Evolutionary conservation across 1,284 basidiomycete genomes (phyloP).

Genomic region (Xerocomus minutiporus): DNA sequence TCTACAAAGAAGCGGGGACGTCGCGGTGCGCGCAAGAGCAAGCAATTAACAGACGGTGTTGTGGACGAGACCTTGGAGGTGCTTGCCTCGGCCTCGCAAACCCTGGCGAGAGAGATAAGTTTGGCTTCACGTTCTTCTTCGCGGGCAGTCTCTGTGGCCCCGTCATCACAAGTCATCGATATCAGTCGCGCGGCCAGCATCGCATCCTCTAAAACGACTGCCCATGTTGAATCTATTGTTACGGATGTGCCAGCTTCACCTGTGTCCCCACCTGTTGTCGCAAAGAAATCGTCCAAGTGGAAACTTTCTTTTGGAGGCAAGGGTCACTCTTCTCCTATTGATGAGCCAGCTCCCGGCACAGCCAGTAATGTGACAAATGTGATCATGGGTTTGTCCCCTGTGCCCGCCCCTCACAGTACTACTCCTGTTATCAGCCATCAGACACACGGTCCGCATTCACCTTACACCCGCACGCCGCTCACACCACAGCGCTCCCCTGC

Average conservation of each 20-base stretch:
- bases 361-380: conserved; percentile 66
- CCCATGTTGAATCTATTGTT: conserved; percentile 7
- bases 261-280: conserved; percentile 13
- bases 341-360: conserved; percentile 45
- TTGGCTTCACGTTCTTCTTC: conserved; percentile 40
- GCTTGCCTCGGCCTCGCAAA: conserved; percentile 76
- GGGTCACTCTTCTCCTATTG: conserved; percentile 46
- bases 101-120: conserved; percentile 79
- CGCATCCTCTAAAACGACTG: conserved; percentile 20
- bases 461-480: conserved; percentile 28
- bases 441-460: conserved; percentile 21
- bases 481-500: conserved; percentile 37
- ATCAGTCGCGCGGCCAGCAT: conserved; percentile 25
- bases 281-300: conserved; percentile 78
- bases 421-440: conserved; percentile 19
- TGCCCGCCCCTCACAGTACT: conserved; percentile 9
- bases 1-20: conserved; percentile 74
- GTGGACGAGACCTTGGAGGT: conserved; percentile 59
- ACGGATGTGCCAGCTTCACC: conserved; percentile 10
- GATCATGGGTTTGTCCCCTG: conserved; percentile 51
- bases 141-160: conserved; percentile 2
- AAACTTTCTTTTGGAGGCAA: conserved; percentile 64
- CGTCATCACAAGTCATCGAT: conserved; percentile 20
- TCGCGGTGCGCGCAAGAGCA: conserved; percentile 70
- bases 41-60: conserved; percentile 29